Evolutionary conservation across 495 filamentous ascomycete genomes (phyloP).

Genomic region (Friedmanniomyces endolithicus): DNA sequence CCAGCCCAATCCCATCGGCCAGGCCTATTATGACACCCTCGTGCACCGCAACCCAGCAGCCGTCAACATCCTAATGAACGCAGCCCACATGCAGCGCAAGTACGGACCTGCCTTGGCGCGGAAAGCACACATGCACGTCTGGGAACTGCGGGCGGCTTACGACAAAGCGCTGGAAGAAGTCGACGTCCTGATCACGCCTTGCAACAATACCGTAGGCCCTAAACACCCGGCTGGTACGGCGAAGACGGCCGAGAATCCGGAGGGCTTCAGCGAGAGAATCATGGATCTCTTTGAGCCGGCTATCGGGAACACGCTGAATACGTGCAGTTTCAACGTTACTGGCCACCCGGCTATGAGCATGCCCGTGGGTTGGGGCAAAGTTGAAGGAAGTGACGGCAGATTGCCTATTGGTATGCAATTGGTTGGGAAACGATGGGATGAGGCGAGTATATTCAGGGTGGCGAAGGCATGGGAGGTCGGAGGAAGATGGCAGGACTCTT

Average conservation of each 20-base stretch:
- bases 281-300: conserved; percentile 21
- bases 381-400: conserved; percentile 32
- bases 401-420: conserved; percentile 49
- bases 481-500: conserved; percentile 6
- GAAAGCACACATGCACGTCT: conserved; percentile 27
- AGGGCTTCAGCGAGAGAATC: conserved; percentile 6
- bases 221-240: conserved; percentile 7
- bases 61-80: conserved; percentile 20
- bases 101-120: conserved; percentile 22
- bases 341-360: conserved; percentile 48
- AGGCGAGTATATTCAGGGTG: conserved; percentile 37
- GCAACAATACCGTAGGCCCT: conserved; percentile 31
- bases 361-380: conserved; percentile 40
- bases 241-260: conserved; percentile 15
- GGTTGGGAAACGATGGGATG: conserved; percentile 40
- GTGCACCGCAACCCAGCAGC: conserved; percentile 9
- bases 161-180: conserved; percentile 32
- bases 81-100: conserved; percentile 21
- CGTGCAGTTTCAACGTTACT: conserved; percentile 43
- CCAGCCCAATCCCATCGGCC: conserved; percentile 30
- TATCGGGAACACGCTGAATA: conserved; percentile 42
- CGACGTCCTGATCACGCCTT: conserved; percentile 39
- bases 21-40: conserved; percentile 29
- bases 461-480: conserved; percentile 40
- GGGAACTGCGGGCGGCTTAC: conserved; percentile 37